phyloP scores from a whole-genome alignment of 306 rosid species.

The Crotalaria pallida region DNA sequence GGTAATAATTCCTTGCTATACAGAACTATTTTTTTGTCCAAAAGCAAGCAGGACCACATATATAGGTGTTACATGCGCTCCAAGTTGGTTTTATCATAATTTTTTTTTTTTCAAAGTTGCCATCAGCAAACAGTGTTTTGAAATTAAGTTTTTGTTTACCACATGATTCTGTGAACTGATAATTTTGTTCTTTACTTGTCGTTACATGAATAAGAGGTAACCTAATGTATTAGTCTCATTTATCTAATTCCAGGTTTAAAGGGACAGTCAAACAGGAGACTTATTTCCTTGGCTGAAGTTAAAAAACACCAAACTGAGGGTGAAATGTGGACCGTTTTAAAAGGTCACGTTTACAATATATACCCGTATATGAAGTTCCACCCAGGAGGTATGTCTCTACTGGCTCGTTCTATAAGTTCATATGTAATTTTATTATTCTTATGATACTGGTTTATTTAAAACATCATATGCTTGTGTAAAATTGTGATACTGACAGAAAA shows the following conservation, averaged over 20 bases:
- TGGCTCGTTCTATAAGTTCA: constrained; percentile 6
- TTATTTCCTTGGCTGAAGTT: constrained; percentile 78
- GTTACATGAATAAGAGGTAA: not conserved
- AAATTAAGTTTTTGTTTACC: not conserved
- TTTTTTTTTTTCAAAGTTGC: not conserved
- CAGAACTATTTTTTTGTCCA: not conserved
- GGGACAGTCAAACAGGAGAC: constrained; percentile 87
- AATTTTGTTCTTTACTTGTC: not conserved
- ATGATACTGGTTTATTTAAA: not conserved
- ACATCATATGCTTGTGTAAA: not conserved
- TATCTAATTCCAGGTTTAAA: constrained; percentile 52
- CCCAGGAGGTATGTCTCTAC: constrained; percentile 75
- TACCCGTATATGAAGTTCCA: constrained; percentile 89
- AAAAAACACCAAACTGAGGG: constrained; percentile 69
- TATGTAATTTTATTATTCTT: not conserved
- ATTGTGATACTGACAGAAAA: constrained; percentile 8
- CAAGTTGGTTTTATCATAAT: not conserved
- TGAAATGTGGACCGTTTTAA: constrained; percentile 92
- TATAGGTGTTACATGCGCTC: not conserved
- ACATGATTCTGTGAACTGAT: constrained; percentile 1
- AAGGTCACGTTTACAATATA: constrained; percentile 85
- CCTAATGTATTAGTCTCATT: not conserved
- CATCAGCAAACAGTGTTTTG: not conserved
- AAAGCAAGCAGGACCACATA: not conserved
- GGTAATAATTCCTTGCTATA: not conserved